Base-by-base conservation (phyloP, 176 grass and related monocot species). In the Musa beccarii region DNA sequence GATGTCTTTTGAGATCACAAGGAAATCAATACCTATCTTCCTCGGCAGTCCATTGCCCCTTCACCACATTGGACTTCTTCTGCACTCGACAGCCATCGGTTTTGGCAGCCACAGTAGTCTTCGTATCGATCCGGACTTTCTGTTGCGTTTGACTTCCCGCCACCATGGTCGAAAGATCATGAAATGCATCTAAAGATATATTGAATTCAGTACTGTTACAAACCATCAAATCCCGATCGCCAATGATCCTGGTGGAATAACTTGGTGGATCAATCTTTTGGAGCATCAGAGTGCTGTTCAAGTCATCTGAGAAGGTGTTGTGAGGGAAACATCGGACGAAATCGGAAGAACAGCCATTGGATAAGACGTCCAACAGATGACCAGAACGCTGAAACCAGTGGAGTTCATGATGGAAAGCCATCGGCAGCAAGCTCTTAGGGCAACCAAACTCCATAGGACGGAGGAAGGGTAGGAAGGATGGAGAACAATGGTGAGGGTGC, bases 31-130 rank as follows among this genome's bases (percentile, higher is more conserved):
- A 56, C 72, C 72, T 74, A 10, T 74, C 72, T 74, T 74, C 72
- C 56, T 74, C 72, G 10, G 24, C 6, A 16, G 72, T 74, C 72
- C 72, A 74, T 17, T 74, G 72, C 23, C 72, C 72, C 53, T 74
- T 74, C 52, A 57, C 43, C 21, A 12, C 21, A 29, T 9, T 2
- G 53, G 22, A 56, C 11, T 28, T 57, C 51, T 56, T 57, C 10
- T 25, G 51, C 8, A 1, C 13, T 74, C 26, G 21, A n/a, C 21
- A 9, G 2, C 50, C 52, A 7, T 14, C 28, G 4, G 5, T 74
- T 17, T 15, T 54, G 13, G 7, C 52, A 26, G n/a, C 7, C 52
- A 49, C 29, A 49, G 4, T 43, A 6, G 14, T 15, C 9, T 5
- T 14, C 9, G 3, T 49, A 51, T n/a, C 15, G 1, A 8, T 5